Percentiles rank a stretch among this genome's conserved stretches.
These are phyloP conservation scores for Calonectria montana DNA, from an alignment of 2,329 filamentous ascomycete species.

Conservation along the genomic window DNA sequence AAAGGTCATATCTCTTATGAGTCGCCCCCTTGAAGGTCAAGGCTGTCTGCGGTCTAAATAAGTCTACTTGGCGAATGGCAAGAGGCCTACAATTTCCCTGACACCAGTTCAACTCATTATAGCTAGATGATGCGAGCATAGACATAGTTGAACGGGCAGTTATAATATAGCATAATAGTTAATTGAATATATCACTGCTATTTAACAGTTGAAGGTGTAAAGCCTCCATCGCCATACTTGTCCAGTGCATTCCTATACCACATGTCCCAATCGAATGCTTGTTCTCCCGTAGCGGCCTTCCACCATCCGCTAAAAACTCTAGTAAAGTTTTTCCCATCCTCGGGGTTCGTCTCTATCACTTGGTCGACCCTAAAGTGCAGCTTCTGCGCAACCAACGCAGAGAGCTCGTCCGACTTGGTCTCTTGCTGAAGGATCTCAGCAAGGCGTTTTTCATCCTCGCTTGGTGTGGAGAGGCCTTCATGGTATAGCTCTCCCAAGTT, in stretches of 20 bases:
- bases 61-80: too few relatives aligned
- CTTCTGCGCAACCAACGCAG: neutral
- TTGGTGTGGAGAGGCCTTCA: neutral
- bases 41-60: too few relatives aligned
- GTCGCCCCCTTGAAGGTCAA: too few relatives aligned
- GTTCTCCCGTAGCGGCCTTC: neutral
- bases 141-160: too few relatives aligned
- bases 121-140: too few relatives aligned
- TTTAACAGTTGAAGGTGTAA: neutral
- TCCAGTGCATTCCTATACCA: neutral
- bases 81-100: too few relatives aligned
- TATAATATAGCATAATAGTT: too few relatives aligned
- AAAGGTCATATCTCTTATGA: too few relatives aligned
- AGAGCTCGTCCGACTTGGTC: neutral
- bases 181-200: too few relatives aligned
- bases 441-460: neutral
- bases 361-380: neutral
- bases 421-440: neutral
- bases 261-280: neutral
- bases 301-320: neutral
- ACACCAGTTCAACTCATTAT: too few relatives aligned
- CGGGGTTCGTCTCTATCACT: neutral
- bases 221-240: neutral
- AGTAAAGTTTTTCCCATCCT: neutral
- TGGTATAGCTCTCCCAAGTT: neutral